Base-by-base conservation (phyloP, 2,329 filamentous ascomycete genomes). In the Talaromyces sp. region DNA sequence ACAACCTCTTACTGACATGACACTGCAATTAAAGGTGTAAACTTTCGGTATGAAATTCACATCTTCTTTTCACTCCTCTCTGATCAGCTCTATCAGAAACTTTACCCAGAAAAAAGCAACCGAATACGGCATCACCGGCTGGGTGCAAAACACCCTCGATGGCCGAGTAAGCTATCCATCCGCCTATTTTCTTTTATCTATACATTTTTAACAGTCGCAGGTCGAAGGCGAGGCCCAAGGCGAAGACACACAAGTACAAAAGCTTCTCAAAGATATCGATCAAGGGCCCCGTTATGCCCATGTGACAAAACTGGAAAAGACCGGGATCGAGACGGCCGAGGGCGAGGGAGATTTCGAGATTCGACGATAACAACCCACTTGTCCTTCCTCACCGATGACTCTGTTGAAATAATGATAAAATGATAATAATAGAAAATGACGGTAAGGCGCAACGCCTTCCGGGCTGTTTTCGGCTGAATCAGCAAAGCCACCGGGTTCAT, bases 191-290 rank as follows among this genome's bases (percentile, higher is more conserved):
- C n/a, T 3, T 30, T 9, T n/a, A 47, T 27, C 12, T 40, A 47
- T 51, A 7, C n/a, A 16, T 3, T n/a, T n/a, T 50, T 44, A 56
- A 56, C 28, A 59, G 6, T 16, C 14, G 33, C 66, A 96, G 91
- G 93, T 98, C 54, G 87, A 91, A 71, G 94, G 94, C 30, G 93
- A 97, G 77, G 92, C 89, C 5, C 94, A 98, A 73, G 93, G 92
- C 33, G 81, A 84, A 1, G 82, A 87, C 1, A 82, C 86, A 0
- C 76, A 83, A 2, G 73, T 98, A 30, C 76, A 86, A 58, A 84
- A 86, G 60, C 89, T 97, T 66, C 78, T 96, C 40, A 85, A 89
- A 67, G 87, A 91, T 65, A 79, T 97, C 54, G 84, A 92, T 69
- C 83, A 86, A 58, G 94, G 94, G 0, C 93, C 93, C 0, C 79